Evolutionary conservation across 1,284 basidiomycete species (phyloP), one percentile per base, ranked within the genome.

Genomic region (Cystobasidiaceae sp.): DNA sequence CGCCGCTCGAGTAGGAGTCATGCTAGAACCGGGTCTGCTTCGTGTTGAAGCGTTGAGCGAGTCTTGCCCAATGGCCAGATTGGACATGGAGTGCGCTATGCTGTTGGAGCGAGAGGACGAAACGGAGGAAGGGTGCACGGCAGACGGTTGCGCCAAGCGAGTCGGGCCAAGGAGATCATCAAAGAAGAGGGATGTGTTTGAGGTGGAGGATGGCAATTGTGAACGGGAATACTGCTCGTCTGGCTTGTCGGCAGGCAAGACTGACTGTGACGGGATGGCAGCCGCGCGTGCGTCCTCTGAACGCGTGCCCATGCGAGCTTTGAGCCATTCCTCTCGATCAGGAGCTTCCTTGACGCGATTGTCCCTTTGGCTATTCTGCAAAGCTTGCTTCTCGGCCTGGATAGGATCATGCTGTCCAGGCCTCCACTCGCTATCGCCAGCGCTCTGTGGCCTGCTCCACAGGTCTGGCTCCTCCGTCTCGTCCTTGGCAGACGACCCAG

Each of bases 81-180:
- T 19, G n/a, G 61, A 45, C 51, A 55, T 33, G 17, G 37, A 23
- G 33, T 46, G 25, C 7, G 25, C 32, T 41, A 51, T 46, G 34
- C 51, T 45, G 34, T 55, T 45, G 2, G 43, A 64, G 23, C 56
- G 56, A 11, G 56, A 59, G 28, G 56, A 59, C 6, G 19, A 23
- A 17, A 49, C 56, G 44, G 56, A 59, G 27, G 41, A 27, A 30
- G 34, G 60, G 39, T 48, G 34, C 41, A 28, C 17, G 30, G 30
- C 39, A 27, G 50, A 17, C 5, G 17, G 17, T 34, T n/a, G 4
- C n/a, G n/a, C 37, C 8, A 11, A n/a, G 39, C 60, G 46, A 32
- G 60, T 52, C 8, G 60, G 60, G 15, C 60, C 50, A 8, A 62
- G 41, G 17, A 62, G 41, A 25, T 62, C 60, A 39, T 62, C 60